These are phyloP conservation scores for Leccinum subgranulosum DNA, from an alignment of 768 basidiomycete species.

Conservation along the genomic window DNA sequence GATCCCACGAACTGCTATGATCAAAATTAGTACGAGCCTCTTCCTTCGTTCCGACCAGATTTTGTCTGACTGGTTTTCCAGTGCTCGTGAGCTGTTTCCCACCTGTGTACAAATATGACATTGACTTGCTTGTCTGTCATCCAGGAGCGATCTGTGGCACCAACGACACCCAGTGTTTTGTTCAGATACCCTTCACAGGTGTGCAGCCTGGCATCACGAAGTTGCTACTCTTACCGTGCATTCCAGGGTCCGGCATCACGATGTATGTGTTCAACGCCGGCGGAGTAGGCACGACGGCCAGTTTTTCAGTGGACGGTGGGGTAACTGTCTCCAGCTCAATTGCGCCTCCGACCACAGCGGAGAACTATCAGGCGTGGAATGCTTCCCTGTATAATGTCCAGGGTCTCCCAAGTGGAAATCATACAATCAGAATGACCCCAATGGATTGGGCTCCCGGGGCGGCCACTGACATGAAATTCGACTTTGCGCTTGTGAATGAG, in stretches of 20 bases:
- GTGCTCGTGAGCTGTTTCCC: slow-evolving; percentile 17
- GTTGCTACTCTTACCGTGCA: too few relatives aligned
- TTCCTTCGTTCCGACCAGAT: background rate
- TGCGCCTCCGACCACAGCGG: background rate
- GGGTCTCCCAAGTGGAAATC: slow-evolving; percentile 12
- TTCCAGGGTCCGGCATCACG: too few relatives aligned
- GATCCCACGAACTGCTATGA: slow-evolving; percentile 20
- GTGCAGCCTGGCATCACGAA: background rate
- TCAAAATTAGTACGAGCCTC: slow-evolving; percentile 21
- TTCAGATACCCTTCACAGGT: slow-evolving; percentile 24
- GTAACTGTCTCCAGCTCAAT: slow-evolving; percentile 2
- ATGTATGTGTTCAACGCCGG: too few relatives aligned
- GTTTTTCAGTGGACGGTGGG: slow-evolving; percentile 17
- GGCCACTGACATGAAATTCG: slow-evolving; percentile 24
- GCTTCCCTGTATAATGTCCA: slow-evolving; percentile 17
- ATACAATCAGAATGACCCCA: slow-evolving; percentile 21
- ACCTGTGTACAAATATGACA: background rate
- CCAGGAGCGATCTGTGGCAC: slow-evolving; percentile 17
- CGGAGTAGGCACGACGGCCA: slow-evolving; percentile 1
- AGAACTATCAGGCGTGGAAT: slow-evolving; percentile 18
- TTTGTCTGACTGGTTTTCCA: slow-evolving; percentile 5
- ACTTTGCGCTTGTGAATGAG: slow-evolving; percentile 26
- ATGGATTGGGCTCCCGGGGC: slow-evolving; percentile 16
- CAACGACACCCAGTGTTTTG: slow-evolving; percentile 8
- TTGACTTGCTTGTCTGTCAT: background rate